Percentiles rank a stretch among this genome's conserved stretches.
Evolutionary conservation across 805 yeast genomes (phyloP).

Genomic region (Ogataea populi-albae): DNA sequence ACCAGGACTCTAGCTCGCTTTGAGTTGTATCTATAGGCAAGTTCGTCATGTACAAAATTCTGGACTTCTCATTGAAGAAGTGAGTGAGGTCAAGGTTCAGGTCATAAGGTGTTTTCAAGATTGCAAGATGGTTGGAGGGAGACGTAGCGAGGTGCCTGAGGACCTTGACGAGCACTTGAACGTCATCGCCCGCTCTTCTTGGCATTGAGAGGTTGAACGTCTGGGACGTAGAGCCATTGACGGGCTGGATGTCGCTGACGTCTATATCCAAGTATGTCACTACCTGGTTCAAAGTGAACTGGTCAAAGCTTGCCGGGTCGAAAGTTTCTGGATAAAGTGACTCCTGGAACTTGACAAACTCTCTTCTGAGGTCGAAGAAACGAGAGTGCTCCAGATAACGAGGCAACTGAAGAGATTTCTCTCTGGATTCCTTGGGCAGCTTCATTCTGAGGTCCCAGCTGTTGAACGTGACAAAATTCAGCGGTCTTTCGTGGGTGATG

Average conservation of each 20-base stretch:
- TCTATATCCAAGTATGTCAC: conserved; percentile 22
- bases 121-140: conserved; percentile 48
- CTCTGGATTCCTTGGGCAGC: conserved; percentile 77
- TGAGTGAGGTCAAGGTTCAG: conserved; percentile 66
- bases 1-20: conserved; percentile 88
- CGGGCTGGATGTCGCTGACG: conserved; percentile 18
- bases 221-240: conserved; percentile 8
- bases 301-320: conserved; percentile 31
- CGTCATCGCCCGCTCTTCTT: conserved; percentile 45
- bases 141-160: conserved; percentile 46
- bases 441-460: conserved; percentile 73
- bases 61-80: conserved; percentile 69
- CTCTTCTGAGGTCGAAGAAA: conserved; percentile 72
- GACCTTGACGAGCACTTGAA: conserved; percentile 42
- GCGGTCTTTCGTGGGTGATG: conserved; percentile 43
- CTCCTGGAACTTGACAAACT: conserved; percentile 68
- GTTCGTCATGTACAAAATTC: conserved; percentile 76
- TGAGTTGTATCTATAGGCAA: conserved; percentile 86
- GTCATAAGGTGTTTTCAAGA: conserved; percentile 74
- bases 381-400: conserved; percentile 71
- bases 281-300: conserved; percentile 19
- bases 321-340: conserved; percentile 53
- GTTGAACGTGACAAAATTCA: conserved; percentile 64
- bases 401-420: conserved; percentile 69
- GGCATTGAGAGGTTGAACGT: conserved; percentile 29